Percentiles rank a stretch among this genome's conserved stretches.
phyloP scores from a whole-genome alignment of 305 asterid genomes.

The Rubia balearica region DNA sequence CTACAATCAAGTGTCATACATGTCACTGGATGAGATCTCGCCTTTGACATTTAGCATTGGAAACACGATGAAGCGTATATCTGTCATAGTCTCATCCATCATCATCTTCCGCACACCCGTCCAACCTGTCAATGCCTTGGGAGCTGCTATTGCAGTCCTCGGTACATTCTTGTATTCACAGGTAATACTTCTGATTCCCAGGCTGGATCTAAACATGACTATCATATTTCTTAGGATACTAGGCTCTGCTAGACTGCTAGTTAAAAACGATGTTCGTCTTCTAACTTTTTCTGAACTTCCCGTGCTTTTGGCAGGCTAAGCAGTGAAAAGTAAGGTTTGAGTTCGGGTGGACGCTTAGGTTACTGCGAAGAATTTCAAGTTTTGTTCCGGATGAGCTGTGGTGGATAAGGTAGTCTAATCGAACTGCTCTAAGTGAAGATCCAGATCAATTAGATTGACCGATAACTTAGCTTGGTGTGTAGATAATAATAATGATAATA shows the following conservation, averaged over 20 bases:
- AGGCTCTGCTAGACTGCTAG: neutral
- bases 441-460: conserved; percentile 1
- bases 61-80: conserved; percentile 94
- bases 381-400: conserved; percentile 22
- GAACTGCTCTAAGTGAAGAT: conserved; percentile 8
- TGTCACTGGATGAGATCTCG: conserved; percentile 93
- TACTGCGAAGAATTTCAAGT: conserved; percentile 10
- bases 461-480: conserved; percentile 15
- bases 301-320: conserved; percentile 22
- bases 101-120: conserved; percentile 86
- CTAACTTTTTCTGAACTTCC: neutral
- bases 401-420: conserved; percentile 11
- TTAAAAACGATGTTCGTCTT: neutral
- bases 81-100: conserved; percentile 89
- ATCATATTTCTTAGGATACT: neutral
- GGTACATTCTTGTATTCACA: conserved; percentile 96
- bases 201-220: neutral
- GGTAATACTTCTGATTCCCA: conserved; percentile 27
- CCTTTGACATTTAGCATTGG: conserved; percentile 95
- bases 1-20: conserved; percentile 91
- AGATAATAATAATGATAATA: conserved; percentile 22
- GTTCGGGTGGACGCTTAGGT: conserved; percentile 6
- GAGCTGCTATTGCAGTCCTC: conserved; percentile 84
- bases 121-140: conserved; percentile 85
- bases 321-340: conserved; percentile 16